phyloP scores from a whole-genome alignment of 1,139 yeast genomes.

The Sugiyamaella xylanicola region DNA sequence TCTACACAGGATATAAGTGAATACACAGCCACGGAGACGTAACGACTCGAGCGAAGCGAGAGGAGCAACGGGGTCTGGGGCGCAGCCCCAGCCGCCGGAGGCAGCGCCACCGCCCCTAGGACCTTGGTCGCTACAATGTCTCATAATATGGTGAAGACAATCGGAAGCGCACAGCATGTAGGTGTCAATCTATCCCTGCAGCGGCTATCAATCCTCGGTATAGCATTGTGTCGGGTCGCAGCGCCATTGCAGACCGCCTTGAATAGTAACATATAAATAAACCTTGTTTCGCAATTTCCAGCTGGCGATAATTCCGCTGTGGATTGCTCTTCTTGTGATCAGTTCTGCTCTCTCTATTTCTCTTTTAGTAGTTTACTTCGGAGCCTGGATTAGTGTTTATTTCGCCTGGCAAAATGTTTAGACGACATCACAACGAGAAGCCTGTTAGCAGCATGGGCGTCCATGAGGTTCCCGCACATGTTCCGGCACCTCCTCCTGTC shows the following conservation, averaged over 20 bases:
- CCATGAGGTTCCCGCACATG: neutral
- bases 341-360: neutral
- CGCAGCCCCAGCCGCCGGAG: neutral
- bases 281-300: neutral
- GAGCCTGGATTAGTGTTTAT: neutral
- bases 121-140: too few species aligned
- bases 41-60: neutral
- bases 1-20: too few species aligned
- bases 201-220: neutral
- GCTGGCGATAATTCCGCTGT: too few species aligned
- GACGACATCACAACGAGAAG: conserved; percentile 3
- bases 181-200: neutral
- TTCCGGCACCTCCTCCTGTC: conserved; percentile 8
- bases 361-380: neutral
- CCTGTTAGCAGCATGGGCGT: conserved; percentile 1
- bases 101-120: too few species aligned
- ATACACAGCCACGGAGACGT: too few species aligned
- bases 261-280: conserved; percentile 7
- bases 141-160: too few species aligned
- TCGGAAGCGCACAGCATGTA: too few species aligned
- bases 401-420: conserved; percentile 5
- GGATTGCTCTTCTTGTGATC: neutral
- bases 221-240: neutral
- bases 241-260: conserved; percentile 2
- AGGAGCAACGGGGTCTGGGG: neutral